Evolutionary conservation across 1,284 basidiomycete genomes (phyloP).

Genomic region (Tylopilus sp.): DNA sequence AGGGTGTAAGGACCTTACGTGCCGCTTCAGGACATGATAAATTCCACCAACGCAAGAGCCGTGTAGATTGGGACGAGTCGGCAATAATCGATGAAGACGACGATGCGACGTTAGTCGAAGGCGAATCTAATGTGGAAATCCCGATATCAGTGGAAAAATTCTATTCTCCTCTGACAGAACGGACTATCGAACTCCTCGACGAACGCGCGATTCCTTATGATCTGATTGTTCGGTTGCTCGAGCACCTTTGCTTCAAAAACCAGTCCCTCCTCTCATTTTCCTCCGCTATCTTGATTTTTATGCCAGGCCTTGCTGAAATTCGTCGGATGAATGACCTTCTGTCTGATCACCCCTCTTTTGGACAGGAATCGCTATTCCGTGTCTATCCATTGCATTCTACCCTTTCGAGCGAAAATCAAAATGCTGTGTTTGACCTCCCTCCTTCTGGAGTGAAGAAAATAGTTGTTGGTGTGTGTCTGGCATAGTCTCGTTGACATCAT

Average conservation of each 20-base stretch:
- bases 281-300: slow-evolving; percentile 84
- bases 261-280: slow-evolving; percentile 58
- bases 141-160: slow-evolving; percentile 64
- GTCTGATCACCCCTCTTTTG: slow-evolving; percentile 73
- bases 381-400: slow-evolving; percentile 93
- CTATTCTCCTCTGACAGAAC: slow-evolving; percentile 70
- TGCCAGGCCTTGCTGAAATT: slow-evolving; percentile 94
- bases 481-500: slow-evolving; percentile 59
- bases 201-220: slow-evolving; percentile 90
- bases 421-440: slow-evolving; percentile 86
- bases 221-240: slow-evolving; percentile 82
- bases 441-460: slow-evolving; percentile 83
- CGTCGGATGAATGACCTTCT: slow-evolving; percentile 84
- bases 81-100: slow-evolving; percentile 72
- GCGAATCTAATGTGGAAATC: slow-evolving; percentile 35
- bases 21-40: slow-evolving; percentile 52
- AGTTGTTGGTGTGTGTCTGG: slow-evolving; percentile 68
- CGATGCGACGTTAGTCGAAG: slow-evolving; percentile 33
- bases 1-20: slow-evolving; percentile 1
- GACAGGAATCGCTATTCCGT: slow-evolving; percentile 62
- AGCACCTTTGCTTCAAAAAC: slow-evolving; percentile 81
- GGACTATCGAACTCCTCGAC: slow-evolving; percentile 85
- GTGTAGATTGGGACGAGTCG: slow-evolving; percentile 76
- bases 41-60: slow-evolving; percentile 59
- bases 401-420: slow-evolving; percentile 87